phyloP scores from a whole-genome alignment of 2,329 filamentous ascomycete species.

The Bipolaris gigantea region DNA sequence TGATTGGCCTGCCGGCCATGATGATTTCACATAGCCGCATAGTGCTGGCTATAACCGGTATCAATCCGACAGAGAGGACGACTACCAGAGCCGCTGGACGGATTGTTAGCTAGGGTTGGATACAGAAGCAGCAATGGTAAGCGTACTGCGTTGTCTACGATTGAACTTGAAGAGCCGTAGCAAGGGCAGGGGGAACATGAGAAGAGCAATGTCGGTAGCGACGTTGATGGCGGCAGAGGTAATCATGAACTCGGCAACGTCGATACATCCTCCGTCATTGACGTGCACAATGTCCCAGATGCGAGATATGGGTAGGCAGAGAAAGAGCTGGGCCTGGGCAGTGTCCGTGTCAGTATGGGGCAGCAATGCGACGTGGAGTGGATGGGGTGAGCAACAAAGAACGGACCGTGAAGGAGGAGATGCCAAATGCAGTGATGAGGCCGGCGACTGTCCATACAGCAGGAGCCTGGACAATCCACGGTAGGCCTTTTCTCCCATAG shows the following conservation, averaged over 20 bases:
- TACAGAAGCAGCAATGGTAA: too few relatives aligned
- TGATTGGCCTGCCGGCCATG: slow-evolving; percentile 18
- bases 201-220: slow-evolving; percentile 25
- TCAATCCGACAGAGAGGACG: slow-evolving; percentile 32
- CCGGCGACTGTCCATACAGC: slow-evolving; percentile 27
- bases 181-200: slow-evolving; percentile 31
- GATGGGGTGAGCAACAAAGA: not conserved
- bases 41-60: slow-evolving; percentile 31
- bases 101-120: not conserved
- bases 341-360: not conserved
- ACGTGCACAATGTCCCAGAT: slow-evolving; percentile 24
- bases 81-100: slow-evolving; percentile 25
- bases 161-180: slow-evolving; percentile 30
- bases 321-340: slow-evolving; percentile 24
- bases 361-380: not conserved
- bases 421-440: slow-evolving; percentile 24
- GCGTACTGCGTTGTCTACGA: slow-evolving; percentile 29
- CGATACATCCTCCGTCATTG: slow-evolving; percentile 22
- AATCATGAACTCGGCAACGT: slow-evolving; percentile 24
- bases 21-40: slow-evolving; percentile 33
- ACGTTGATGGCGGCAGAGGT: slow-evolving; percentile 30
- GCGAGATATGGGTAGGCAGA: slow-evolving; percentile 24
- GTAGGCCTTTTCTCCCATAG: slow-evolving; percentile 26
- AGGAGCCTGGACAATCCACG: slow-evolving; percentile 25
- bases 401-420: slow-evolving; percentile 28